A percentile compares a stretch with the other conserved stretches of the same genome.
phyloP scores from a whole-genome alignment of 176 grass and related monocot genomes.

The Leersia perrieri region DNA sequence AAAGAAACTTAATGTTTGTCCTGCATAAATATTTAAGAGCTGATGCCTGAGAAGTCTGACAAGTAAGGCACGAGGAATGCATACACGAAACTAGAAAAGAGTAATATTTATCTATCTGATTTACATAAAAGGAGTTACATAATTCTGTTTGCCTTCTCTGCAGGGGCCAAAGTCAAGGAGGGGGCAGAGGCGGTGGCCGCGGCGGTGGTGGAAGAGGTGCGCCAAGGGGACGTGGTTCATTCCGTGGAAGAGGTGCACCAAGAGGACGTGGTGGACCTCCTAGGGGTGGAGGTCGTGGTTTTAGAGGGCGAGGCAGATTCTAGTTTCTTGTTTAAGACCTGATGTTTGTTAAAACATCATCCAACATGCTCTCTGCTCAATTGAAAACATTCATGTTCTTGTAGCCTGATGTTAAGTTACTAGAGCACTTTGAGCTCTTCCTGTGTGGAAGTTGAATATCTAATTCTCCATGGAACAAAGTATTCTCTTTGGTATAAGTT shows the following conservation, averaged over 20 bases:
- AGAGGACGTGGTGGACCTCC: constrained; percentile 69
- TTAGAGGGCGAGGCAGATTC: constrained; percentile 86
- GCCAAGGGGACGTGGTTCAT: constrained; percentile 62
- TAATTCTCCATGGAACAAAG: constrained; percentile 30
- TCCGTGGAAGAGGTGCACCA: constrained; percentile 80
- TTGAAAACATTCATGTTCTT: constrained; percentile 31
- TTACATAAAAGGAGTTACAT: neutral
- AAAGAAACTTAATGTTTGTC: too few species aligned
- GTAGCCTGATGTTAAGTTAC: constrained; percentile 43
- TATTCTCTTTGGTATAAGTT: neutral
- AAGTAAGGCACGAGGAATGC: neutral
- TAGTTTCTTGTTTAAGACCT: constrained; percentile 40
- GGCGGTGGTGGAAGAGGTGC: constrained; percentile 43
- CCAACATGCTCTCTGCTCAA: neutral
- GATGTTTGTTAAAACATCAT: constrained; percentile 32
- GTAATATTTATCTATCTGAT: neutral
- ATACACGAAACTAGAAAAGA: neutral
- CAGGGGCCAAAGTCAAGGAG: constrained; percentile 66
- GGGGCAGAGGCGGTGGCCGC: constrained; percentile 59
- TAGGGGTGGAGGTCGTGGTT: constrained; percentile 72
- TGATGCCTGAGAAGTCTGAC: neutral
- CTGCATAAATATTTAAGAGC: neutral
- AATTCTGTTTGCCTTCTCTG: constrained; percentile 26
- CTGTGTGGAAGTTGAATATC: constrained; percentile 20
- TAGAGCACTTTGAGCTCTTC: constrained; percentile 11